Percentiles rank a stretch among this genome's conserved stretches.
phyloP scores from a whole-genome alignment of 495 filamentous ascomycete genomes.

The Lindgomyces ingoldianus region DNA sequence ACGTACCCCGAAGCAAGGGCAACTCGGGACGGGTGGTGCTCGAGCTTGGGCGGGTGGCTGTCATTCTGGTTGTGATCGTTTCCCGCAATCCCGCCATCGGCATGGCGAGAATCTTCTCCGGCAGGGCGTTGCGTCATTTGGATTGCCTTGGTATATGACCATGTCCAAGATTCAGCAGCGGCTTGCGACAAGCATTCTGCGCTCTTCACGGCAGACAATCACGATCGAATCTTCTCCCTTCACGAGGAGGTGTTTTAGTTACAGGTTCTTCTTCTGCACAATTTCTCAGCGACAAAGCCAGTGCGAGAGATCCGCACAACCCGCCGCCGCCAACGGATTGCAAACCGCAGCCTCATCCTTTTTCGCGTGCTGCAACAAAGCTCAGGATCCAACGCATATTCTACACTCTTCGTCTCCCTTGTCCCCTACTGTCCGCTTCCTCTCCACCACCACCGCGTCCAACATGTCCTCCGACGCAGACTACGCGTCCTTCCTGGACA shows the following conservation, averaged over 20 bases:
- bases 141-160: neutral
- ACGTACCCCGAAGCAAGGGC: too few relatives aligned
- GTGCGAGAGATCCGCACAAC: too few relatives aligned
- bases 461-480: conserved; percentile 76
- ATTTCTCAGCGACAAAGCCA: too few relatives aligned
- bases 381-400: too few relatives aligned
- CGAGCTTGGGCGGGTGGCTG: neutral
- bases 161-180: conserved; percentile 21
- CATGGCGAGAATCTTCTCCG: neutral
- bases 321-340: too few relatives aligned
- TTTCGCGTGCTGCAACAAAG: too few relatives aligned
- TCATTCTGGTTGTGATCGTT: too few relatives aligned
- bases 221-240: neutral
- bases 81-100: neutral
- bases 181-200: neutral
- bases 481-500: conserved; percentile 79
- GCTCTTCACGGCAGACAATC: neutral
- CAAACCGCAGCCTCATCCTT: too few relatives aligned
- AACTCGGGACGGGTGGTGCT: too few relatives aligned
- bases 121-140: conserved; percentile 23
- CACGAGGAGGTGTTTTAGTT: too few relatives aligned
- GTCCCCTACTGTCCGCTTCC: neutral
- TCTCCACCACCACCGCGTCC: conserved; percentile 11
- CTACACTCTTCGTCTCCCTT: too few relatives aligned
- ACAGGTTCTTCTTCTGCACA: too few relatives aligned